Evolutionary conservation across 1,139 yeast genomes (phyloP), one percentile per base, ranked within the genome.

Genomic region (Debaryomycetaceae sp.): DNA sequence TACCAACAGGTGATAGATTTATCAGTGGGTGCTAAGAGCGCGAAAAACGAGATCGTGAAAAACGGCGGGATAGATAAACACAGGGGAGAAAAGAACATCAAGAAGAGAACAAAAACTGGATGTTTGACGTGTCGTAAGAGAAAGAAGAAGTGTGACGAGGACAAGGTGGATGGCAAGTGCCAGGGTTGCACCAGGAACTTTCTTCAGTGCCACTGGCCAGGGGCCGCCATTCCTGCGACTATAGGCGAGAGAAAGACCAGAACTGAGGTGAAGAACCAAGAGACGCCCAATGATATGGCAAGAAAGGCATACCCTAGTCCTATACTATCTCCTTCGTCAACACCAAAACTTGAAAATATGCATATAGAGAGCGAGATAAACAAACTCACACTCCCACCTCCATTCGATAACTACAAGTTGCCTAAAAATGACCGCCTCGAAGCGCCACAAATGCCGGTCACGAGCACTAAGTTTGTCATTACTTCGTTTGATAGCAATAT

Each of bases 71-170:
- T 8, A 8, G 22, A 36, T 8, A 59, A 40, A 49, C 58, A 37
- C 54, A 54, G 39, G 20, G 31, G 11, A 27, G 31, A 27, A 27
- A 50, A 54, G 2, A 53, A 55, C 39, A 48, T 51, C 17, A 67
- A 59, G 49, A 65, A 55, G 46, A 65, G 77, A 60, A 70, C 76
- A 31, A 71, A 68, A 49, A 66, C 76, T 5, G 77, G 77, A 11
- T 72, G 77, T 53, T 60, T 71, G 42, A 71, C 76, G 6, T 72
- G 77, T 51, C 66, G 77, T 45, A 69, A 62, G 57, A 66, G 77
- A 58, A 72, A 72, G 68, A 72, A 72, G 65, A 72, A 72, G 66
- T 72, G 77, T 59, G 77, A 72, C 51, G 76, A 72, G 53, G 66
- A 68, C 43, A 65, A 59, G 34, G 68, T 66, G 11, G 68, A 68